A percentile compares a stretch with the other conserved stretches of the same genome.
Conservation (phyloP, 2,329 filamentous ascomycete species). For the Penicillium paneum region DNA sequence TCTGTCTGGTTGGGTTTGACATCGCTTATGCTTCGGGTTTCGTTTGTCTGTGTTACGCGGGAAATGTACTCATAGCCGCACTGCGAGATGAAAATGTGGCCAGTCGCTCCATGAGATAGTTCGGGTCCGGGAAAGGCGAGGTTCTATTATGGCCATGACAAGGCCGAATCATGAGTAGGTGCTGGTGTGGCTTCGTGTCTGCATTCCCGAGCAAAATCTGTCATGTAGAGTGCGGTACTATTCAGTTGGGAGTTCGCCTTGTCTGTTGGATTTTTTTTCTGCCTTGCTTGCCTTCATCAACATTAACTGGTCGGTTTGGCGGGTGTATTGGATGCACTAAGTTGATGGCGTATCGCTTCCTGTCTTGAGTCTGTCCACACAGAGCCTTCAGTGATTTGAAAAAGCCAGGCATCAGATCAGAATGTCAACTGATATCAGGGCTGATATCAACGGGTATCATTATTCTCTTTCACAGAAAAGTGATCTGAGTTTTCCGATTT, state of each 20-base stretch:
- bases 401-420: not conserved
- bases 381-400: not conserved
- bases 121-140: not conserved
- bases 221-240: not conserved
- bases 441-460: not conserved
- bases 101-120: not conserved
- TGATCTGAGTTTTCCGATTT: not conserved
- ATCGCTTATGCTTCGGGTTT: slow-evolving; percentile 1
- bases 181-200: not conserved
- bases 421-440: not conserved
- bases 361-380: not conserved
- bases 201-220: not conserved
- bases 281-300: not conserved
- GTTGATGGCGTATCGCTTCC: not conserved
- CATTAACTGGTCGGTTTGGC: not conserved
- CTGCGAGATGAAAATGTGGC: not conserved
- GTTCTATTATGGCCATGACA: not conserved
- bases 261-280: not conserved
- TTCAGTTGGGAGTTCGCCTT: not conserved
- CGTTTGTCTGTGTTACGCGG: slow-evolving; percentile 7
- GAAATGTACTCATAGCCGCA: not conserved
- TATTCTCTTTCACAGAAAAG: not conserved
- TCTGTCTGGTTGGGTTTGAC: not conserved
- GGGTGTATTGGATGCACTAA: not conserved
- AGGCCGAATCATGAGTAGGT: not conserved